Percentiles rank a stretch among this genome's conserved stretches.
Conservation (phyloP, 2,329 filamentous ascomycete species). For the Diaporthe destruens region DNA sequence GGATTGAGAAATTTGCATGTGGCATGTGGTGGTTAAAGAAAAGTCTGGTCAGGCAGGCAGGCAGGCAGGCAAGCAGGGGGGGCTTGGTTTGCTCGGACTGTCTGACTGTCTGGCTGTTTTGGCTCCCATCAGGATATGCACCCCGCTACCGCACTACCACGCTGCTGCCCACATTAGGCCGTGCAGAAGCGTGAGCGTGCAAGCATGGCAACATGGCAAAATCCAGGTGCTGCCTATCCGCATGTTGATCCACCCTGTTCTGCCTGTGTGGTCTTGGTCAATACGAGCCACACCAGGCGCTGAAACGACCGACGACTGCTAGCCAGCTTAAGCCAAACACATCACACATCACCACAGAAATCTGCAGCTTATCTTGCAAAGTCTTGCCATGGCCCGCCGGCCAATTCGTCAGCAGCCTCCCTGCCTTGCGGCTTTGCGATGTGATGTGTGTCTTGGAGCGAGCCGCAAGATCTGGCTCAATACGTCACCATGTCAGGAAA, state of each 20-base stretch:
- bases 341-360: neutral
- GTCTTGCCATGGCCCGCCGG: conserved; percentile 2
- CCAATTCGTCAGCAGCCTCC: conserved; percentile 15
- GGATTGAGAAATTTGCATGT: neutral
- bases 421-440: conserved; percentile 6
- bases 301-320: conserved; percentile 25
- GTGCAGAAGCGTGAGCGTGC: conserved; percentile 36
- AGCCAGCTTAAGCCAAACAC: neutral
- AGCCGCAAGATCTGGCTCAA: conserved; percentile 6
- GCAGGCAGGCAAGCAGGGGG: too few relatives aligned
- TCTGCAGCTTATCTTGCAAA: conserved; percentile 24
- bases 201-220: conserved; percentile 1
- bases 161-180: conserved; percentile 31
- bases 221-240: conserved; percentile 14
- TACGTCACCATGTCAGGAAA: conserved; percentile 11
- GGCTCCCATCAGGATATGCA: neutral
- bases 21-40: conserved; percentile 5
- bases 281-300: conserved; percentile 38
- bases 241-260: conserved; percentile 8
- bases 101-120: conserved; percentile 18
- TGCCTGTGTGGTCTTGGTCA: conserved; percentile 7
- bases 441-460: conserved; percentile 4
- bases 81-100: conserved; percentile 23
- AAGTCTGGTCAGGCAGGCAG: too few relatives aligned
- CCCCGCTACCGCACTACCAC: conserved; percentile 5